A percentile compares a stretch with the other conserved stretches of the same genome.
phyloP scores from a whole-genome alignment of 2,329 filamentous ascomycete species.

The Mycocentrospora acerina region DNA sequence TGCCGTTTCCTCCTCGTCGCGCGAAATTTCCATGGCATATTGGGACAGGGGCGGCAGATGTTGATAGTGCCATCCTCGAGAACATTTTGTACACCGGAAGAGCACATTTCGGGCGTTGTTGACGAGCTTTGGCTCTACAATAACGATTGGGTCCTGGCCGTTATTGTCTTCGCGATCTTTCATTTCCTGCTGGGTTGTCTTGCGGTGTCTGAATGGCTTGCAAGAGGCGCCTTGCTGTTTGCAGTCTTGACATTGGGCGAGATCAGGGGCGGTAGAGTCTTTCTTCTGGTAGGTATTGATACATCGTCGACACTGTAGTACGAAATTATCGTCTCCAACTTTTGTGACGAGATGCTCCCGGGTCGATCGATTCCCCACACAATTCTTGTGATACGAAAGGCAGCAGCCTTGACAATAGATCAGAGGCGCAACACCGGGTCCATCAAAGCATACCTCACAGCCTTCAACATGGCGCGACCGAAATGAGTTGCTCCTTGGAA shows the following conservation, averaged over 20 bases:
- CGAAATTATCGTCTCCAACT: conserved; percentile 71
- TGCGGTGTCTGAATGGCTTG: conserved; percentile 69
- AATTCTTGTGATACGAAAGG: conserved; percentile 77
- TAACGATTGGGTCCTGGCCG: conserved; percentile 73
- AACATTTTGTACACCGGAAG: conserved; percentile 79
- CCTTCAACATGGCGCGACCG: conserved; percentile 65
- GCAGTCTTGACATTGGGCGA: conserved; percentile 73
- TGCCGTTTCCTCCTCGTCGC: conserved; percentile 53
- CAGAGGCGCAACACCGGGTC: conserved; percentile 65
- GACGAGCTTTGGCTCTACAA: conserved; percentile 63
- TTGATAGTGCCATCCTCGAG: conserved; percentile 77
- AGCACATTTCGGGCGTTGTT: conserved; percentile 77
- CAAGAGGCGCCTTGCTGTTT: conserved; percentile 67
- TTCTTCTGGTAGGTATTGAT: conserved; percentile 69
- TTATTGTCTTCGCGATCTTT: conserved; percentile 75
- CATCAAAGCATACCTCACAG: conserved; percentile 72
- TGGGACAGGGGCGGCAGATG: conserved; percentile 66
- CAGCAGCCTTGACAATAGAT: conserved; percentile 92
- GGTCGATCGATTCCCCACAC: conserved; percentile 70
- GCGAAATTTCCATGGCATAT: conserved; percentile 46
- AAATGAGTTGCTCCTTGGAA: conserved; percentile 67
- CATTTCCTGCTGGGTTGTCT: conserved; percentile 79
- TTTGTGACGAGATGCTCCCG: conserved; percentile 93
- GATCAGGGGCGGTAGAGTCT: conserved; percentile 67
- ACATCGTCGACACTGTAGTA: conserved; percentile 88